Percentiles rank a stretch among this genome's conserved stretches.
Conservation (phyloP, 2,329 filamentous ascomycete genomes). For the Exophiala alcalophila region DNA sequence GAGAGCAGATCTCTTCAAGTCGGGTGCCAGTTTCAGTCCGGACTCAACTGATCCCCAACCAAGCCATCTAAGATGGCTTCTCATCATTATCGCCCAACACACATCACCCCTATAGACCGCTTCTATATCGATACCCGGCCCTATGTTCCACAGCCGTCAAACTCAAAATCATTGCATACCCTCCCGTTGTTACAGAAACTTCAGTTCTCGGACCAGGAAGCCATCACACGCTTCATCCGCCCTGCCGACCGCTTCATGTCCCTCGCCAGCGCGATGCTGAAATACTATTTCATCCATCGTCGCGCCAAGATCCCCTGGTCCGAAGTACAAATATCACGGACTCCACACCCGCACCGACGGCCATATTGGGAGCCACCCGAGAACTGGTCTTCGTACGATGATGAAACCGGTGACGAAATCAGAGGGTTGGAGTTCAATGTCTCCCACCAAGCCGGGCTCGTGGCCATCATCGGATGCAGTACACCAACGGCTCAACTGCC, state of each 20-base stretch:
- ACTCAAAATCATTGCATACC: constrained; percentile 14
- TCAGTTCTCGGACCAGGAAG: constrained; percentile 49
- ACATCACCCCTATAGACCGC: constrained; percentile 33
- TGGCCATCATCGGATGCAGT: constrained; percentile 54
- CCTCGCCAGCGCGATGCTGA: constrained; percentile 59
- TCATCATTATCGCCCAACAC: neutral
- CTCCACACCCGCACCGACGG: constrained; percentile 45
- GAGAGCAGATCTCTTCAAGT: too few relatives aligned
- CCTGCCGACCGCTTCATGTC: constrained; percentile 59
- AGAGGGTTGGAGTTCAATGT: constrained; percentile 61
- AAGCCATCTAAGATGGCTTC: constrained; percentile 6
- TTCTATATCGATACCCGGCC: constrained; percentile 46
- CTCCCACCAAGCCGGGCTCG: constrained; percentile 61
- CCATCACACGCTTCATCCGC: constrained; percentile 50
- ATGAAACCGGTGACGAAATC: constrained; percentile 4
- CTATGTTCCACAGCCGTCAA: constrained; percentile 33
- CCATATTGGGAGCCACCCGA: constrained; percentile 54
- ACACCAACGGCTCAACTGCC: constrained; percentile 28
- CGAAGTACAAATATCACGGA: constrained; percentile 53
- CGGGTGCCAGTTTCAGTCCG: too few relatives aligned
- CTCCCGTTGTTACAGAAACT: constrained; percentile 44
- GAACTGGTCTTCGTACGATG: constrained; percentile 20
- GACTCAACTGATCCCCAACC: neutral
- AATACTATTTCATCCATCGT: constrained; percentile 58
- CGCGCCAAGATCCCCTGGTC: constrained; percentile 56